Evolutionary conservation across 768 basidiomycete species (phyloP).

Genomic region (Psilocybe tampanensis): DNA sequence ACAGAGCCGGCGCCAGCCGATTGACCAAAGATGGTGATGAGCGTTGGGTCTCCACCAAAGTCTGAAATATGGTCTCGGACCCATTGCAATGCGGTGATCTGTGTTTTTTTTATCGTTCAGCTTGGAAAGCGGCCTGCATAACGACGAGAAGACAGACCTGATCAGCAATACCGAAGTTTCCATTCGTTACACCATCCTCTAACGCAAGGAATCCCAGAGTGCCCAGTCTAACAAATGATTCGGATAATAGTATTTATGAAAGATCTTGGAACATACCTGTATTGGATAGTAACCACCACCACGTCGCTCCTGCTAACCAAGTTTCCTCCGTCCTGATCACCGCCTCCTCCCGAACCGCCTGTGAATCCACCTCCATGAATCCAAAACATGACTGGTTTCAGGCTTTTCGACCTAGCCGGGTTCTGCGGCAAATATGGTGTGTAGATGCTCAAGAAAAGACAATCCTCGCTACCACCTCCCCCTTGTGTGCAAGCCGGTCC

Average conservation of each 20-base stretch:
- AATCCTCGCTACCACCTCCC: constrained; percentile 38
- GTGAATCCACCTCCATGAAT: constrained; percentile 54
- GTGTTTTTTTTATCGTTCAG: neutral
- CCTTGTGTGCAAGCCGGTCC: constrained; percentile 35
- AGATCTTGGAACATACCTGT: constrained; percentile 29
- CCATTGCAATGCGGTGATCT: constrained; percentile 42
- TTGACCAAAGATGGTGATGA: constrained; percentile 57
- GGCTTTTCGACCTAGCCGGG: constrained; percentile 7
- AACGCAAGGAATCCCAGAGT: constrained; percentile 46
- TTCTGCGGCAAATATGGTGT: constrained; percentile 37
- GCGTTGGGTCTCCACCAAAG: constrained; percentile 58
- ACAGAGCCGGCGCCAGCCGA: constrained; percentile 54
- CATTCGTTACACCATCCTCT: constrained; percentile 42
- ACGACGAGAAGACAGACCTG: constrained; percentile 32
- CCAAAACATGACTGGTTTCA: constrained; percentile 51
- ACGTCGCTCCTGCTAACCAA: constrained; percentile 44
- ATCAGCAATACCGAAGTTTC: constrained; percentile 50
- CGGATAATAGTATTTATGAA: constrained; percentile 26
- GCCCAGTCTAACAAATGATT: constrained; percentile 35
- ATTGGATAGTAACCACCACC: constrained; percentile 44
- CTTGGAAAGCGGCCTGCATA: neutral
- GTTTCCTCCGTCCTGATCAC: constrained; percentile 45
- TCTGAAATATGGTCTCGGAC: constrained; percentile 52
- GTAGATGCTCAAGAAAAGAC: constrained; percentile 50
- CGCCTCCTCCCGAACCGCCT: constrained; percentile 38